Evolutionary conservation across 129 eudicot genomes (phyloP).

Genomic region (Tagetes patula): DNA sequence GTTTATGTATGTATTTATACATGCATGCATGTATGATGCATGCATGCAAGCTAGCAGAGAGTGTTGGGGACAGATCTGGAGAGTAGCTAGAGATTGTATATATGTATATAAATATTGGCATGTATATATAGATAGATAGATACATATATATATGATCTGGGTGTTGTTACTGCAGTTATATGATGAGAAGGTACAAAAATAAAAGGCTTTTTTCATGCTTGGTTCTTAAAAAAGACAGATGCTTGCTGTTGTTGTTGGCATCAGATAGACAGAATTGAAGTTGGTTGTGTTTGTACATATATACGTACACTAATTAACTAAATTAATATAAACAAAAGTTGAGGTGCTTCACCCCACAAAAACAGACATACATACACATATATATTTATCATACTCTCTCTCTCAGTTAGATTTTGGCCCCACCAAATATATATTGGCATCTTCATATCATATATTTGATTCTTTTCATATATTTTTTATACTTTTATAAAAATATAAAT

Average conservation of each 20-base stretch:
- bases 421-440: constrained; percentile 7
- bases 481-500: not conserved
- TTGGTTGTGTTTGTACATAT: constrained; percentile 41
- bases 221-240: constrained; percentile 29
- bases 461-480: not conserved
- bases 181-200: constrained; percentile 39
- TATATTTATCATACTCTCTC: constrained; percentile 14
- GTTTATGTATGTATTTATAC: constrained; percentile 13
- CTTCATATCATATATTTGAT: not conserved
- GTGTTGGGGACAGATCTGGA: constrained; percentile 38
- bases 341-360: constrained; percentile 16
- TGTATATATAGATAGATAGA: not conserved
- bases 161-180: constrained; percentile 47
- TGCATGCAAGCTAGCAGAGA: constrained; percentile 36
- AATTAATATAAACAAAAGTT: constrained; percentile 39
- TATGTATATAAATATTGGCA: not conserved
- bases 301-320: constrained; percentile 9
- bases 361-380: constrained; percentile 17
- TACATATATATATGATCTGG: constrained; percentile 22
- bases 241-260: constrained; percentile 28
- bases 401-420: constrained; percentile 37
- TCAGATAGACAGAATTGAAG: constrained; percentile 41
- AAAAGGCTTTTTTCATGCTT: constrained; percentile 37
- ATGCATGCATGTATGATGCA: constrained; percentile 3
- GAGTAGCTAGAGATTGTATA: constrained; percentile 16